phyloP scores from a whole-genome alignment of 768 basidiomycete species.

The Mycena polygramma region DNA sequence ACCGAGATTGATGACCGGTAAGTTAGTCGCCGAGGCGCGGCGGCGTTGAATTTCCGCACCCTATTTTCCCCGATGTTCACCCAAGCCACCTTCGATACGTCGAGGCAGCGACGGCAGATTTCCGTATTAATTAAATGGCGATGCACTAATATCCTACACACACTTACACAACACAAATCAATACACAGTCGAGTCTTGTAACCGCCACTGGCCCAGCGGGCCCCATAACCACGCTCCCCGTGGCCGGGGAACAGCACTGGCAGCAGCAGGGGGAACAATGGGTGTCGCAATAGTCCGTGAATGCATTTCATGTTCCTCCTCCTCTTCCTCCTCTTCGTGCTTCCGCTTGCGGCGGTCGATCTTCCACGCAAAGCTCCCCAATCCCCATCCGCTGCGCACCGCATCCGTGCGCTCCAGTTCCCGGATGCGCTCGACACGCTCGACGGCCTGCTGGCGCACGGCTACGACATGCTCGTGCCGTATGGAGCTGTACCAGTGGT shows the following conservation, averaged over 20 bases:
- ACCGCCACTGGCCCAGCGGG: constrained; percentile 78
- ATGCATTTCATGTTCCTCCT: constrained; percentile 39
- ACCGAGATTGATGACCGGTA: too few species aligned
- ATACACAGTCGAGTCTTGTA: constrained; percentile 84
- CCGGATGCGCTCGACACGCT: constrained; percentile 75
- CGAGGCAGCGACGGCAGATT: too few species aligned
- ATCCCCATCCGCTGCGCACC: constrained; percentile 71
- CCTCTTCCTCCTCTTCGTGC: constrained; percentile 32
- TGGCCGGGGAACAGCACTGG: constrained; percentile 37
- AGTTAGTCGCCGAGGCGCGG: too few species aligned
- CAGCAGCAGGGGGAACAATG: constrained; percentile 22
- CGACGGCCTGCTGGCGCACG: constrained; percentile 76
- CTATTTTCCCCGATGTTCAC: too few species aligned
- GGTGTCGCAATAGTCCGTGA: constrained; percentile 18
- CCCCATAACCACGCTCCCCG: constrained; percentile 86
- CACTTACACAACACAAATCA: constrained; percentile 38
- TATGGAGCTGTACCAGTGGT: constrained; percentile 70
- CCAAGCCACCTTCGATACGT: too few species aligned
- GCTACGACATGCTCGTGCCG: constrained; percentile 81
- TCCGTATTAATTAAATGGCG: too few species aligned
- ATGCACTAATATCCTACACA: constrained; percentile 19
- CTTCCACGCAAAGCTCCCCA: constrained; percentile 75
- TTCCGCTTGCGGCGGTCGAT: constrained; percentile 39
- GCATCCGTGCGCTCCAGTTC: constrained; percentile 63
- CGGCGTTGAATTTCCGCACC: too few species aligned